A percentile compares a stretch with the other conserved stretches of the same genome.
These are phyloP conservation scores for Phytophthora pseudosyringae DNA, from an alignment of 352 stramenopile species.

Conservation along the genomic window DNA sequence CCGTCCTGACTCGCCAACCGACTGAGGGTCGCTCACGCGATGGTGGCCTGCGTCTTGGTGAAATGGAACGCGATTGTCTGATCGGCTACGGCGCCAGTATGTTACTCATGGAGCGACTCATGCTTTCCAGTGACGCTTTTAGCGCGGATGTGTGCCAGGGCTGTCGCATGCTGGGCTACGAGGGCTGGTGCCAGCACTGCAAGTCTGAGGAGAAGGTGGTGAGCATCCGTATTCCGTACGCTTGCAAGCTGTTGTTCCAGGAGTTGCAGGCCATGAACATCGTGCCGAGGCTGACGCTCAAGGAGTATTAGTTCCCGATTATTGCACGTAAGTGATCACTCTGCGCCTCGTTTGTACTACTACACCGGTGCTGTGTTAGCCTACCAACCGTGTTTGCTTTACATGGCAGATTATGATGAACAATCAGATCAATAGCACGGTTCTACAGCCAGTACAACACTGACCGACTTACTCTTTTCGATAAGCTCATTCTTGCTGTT, in stretches of 20 bases:
- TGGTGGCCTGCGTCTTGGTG: slow-evolving; percentile 98
- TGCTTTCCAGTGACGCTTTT: slow-evolving; percentile 99
- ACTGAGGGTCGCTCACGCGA: slow-evolving; percentile 98
- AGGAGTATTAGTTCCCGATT: slow-evolving; percentile 84
- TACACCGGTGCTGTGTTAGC: slow-evolving; percentile 30
- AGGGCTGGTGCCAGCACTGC: slow-evolving; percentile 99
- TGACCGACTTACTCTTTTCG: not conserved
- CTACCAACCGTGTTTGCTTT: slow-evolving; percentile 25
- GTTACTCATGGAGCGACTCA: slow-evolving; percentile 99
- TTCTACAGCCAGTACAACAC: slow-evolving; percentile 22
- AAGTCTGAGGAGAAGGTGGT: slow-evolving; percentile 98
- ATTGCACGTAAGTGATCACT: slow-evolving; percentile 13
- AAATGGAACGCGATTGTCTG: slow-evolving; percentile 99
- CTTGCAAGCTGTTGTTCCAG: slow-evolving; percentile 98
- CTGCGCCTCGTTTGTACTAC: slow-evolving; percentile 26
- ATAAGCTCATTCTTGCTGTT: no score
- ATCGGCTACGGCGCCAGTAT: slow-evolving; percentile 99
- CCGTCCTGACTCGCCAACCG: slow-evolving; percentile 98
- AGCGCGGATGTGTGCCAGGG: slow-evolving; percentile 98
- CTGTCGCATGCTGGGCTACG: slow-evolving; percentile 97
- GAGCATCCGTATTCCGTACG: slow-evolving; percentile 98
- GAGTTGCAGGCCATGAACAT: slow-evolving; percentile 99
- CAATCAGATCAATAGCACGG: slow-evolving; percentile 30
- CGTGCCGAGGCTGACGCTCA: slow-evolving; percentile 95
- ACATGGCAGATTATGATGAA: slow-evolving; percentile 24